These are phyloP conservation scores for Chlamydomonas sp. DNA, from an alignment of 139 green algal species.

Conservation along the genomic window DNA sequence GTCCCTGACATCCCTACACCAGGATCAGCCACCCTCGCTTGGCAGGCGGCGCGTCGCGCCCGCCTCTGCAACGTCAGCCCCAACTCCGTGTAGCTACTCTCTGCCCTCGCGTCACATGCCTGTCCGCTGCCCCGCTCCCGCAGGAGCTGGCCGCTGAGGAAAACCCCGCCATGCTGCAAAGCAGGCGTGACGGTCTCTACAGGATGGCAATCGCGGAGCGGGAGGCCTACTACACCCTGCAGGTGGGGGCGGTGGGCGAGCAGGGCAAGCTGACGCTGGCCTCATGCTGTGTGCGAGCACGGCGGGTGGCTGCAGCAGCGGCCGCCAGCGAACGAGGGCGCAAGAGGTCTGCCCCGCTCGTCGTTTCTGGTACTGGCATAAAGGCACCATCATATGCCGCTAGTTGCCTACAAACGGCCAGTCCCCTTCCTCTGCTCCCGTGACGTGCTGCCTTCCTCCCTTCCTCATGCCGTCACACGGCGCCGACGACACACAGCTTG, in stretches of 20 bases:
- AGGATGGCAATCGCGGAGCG: background rate
- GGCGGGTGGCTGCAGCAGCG: background rate
- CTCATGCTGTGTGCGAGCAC: background rate
- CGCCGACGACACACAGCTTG: background rate
- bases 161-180: background rate
- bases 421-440: too few species aligned
- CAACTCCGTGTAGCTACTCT: background rate
- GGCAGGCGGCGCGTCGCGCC: too few species aligned
- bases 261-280: background rate
- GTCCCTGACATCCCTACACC: too few species aligned
- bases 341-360: background rate
- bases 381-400: background rate
- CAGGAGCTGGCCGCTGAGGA: conserved; percentile 21
- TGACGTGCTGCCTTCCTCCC: background rate
- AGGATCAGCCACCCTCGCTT: too few species aligned
- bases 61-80: too few species aligned
- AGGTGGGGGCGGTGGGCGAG: background rate
- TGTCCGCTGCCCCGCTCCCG: background rate
- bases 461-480: background rate
- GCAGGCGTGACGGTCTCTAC: background rate
- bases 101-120: too few species aligned
- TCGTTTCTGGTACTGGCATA: background rate
- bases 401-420: too few species aligned
- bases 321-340: background rate
- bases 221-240: conserved; percentile 34